phyloP scores from a whole-genome alignment of 2,329 filamentous ascomycete species.

The Ophiobolus disseminans region DNA sequence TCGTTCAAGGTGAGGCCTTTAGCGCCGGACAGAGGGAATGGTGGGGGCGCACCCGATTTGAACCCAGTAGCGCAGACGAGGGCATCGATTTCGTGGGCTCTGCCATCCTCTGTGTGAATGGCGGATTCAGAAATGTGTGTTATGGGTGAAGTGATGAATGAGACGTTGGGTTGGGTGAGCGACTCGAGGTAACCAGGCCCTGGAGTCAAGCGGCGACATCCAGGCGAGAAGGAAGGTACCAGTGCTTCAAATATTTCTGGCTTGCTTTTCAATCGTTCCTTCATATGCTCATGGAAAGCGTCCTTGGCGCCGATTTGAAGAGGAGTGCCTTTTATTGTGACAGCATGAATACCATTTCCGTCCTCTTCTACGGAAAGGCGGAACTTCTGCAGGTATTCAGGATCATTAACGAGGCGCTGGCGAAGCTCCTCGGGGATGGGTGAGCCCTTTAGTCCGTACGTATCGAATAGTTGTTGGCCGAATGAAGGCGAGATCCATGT shows the following conservation, averaged over 20 bases:
- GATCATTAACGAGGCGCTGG: slow-evolving; percentile 35
- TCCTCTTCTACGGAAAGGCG: slow-evolving; percentile 43
- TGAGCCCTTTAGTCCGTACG: slow-evolving; percentile 45
- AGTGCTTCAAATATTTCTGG: slow-evolving; percentile 53
- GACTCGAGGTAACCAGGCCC: slow-evolving; percentile 62
- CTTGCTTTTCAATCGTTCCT: slow-evolving; percentile 42
- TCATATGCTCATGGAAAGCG: slow-evolving; percentile 53
- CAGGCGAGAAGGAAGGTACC: slow-evolving; percentile 53
- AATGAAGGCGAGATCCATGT: slow-evolving; percentile 48
- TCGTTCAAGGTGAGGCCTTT: slow-evolving; percentile 37
- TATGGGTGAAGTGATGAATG: slow-evolving; percentile 47
- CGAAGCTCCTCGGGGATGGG: slow-evolving; percentile 33
- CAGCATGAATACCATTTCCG: slow-evolving; percentile 37
- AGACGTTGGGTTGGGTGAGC: slow-evolving; percentile 50
- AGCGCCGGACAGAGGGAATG: slow-evolving; percentile 47
- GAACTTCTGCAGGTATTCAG: slow-evolving; percentile 41
- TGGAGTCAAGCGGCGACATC: slow-evolving; percentile 59
- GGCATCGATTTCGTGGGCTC: slow-evolving; percentile 49
- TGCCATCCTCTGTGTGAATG: slow-evolving; percentile 51
- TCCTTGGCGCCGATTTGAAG: slow-evolving; percentile 48
- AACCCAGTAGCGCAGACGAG: slow-evolving; percentile 57
- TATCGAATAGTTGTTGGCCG: slow-evolving; percentile 35
- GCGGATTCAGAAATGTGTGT: slow-evolving; percentile 46
- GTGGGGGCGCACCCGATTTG: slow-evolving; percentile 48
- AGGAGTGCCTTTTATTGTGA: slow-evolving; percentile 46